Evolutionary conservation across 768 basidiomycete species (phyloP), one percentile per base, ranked within the genome.

Genomic region (Pholiota molesta): DNA sequence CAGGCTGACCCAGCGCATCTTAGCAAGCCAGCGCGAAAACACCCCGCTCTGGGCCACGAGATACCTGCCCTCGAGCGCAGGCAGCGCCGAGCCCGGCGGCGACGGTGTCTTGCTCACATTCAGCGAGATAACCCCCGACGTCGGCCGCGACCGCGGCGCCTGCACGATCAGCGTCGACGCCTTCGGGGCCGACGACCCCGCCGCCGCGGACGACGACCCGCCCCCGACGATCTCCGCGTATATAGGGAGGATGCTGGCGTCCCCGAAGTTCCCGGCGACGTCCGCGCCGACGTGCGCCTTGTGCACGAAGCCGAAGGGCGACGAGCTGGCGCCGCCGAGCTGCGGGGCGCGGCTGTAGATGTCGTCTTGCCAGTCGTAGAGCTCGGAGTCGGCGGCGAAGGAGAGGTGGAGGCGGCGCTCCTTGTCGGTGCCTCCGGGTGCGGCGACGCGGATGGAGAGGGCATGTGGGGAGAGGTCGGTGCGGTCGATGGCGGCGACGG

Each of bases 21-120:
- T 82, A 85, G 92, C 94, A 52, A 91, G 78, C 78, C 88, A 91
- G 57, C 88, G 87, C 13, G 87, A 83, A 57, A 94, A 83, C 11
- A 74, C 57, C 0, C 90, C 90, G 60, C 90, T 88, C 69, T 91
- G 91, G 78, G 92, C 94, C 66, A 92, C 78, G 66, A 81, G 82
- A 58, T 87, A 89, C 47, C 75, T 76, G 26, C 87, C 93, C 55
- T 80, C 79, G 26, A 89, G 76, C 29, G n/a, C 16, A 2, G 42
- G 42, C 2, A 49, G 19, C 7, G 23, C 19, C 1, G 47, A 49
- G 13, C 23, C 47, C 4, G 47, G 47, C 11, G 47, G 47, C 2
- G 47, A 44, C 19, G 42, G 42, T n/a, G 42, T 19, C 42, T 19
- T 19, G 42, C 16, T 44, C 42, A 44, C n/a, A 42, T 42, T 42